Percentiles rank a stretch among this genome's conserved stretches.
These are phyloP conservation scores for Pouteria campechiana DNA, from an alignment of 179 eudicot genomes.

Conservation along the genomic window DNA sequence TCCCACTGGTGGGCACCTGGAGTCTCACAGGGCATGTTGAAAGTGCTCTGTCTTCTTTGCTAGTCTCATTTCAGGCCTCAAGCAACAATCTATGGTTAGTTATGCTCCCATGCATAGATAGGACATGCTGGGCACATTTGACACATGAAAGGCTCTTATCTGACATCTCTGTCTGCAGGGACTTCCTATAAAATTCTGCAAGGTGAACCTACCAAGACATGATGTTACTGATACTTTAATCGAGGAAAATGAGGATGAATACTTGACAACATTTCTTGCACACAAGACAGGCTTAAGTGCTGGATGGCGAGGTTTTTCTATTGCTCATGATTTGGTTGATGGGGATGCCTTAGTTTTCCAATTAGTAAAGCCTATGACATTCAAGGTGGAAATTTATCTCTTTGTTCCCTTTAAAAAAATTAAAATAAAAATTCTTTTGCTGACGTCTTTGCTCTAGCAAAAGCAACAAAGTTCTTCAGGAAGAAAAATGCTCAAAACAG, in stretches of 20 bases:
- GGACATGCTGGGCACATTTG: no score
- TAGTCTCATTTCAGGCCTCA: no score
- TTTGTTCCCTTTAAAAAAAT: background rate
- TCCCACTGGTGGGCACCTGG: no score
- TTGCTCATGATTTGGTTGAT: slow-evolving; percentile 37
- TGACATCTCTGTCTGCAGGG: slow-evolving; percentile 38
- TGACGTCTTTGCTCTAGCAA: no score
- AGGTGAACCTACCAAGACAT: slow-evolving; percentile 33
- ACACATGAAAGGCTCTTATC: no score
- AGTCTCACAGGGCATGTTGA: no score
- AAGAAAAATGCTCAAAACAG: no score
- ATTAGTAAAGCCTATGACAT: slow-evolving; percentile 32
- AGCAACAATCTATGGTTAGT: no score
- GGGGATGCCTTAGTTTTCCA: slow-evolving; percentile 68
- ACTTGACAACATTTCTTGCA: slow-evolving; percentile 33
- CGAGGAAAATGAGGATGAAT: slow-evolving; percentile 46
- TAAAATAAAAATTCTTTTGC: no score
- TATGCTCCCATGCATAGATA: no score
- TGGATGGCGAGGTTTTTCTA: slow-evolving; percentile 77
- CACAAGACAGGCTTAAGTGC: slow-evolving; percentile 58
- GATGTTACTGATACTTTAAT: slow-evolving; percentile 39
- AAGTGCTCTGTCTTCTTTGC: no score
- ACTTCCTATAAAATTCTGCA: slow-evolving; percentile 42
- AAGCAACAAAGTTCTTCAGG: no score
- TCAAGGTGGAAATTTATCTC: slow-evolving; percentile 33